A percentile compares a stretch with the other conserved stretches of the same genome.
These are phyloP conservation scores for Mycena venus DNA, from an alignment of 768 basidiomycete genomes.

Conservation along the genomic window DNA sequence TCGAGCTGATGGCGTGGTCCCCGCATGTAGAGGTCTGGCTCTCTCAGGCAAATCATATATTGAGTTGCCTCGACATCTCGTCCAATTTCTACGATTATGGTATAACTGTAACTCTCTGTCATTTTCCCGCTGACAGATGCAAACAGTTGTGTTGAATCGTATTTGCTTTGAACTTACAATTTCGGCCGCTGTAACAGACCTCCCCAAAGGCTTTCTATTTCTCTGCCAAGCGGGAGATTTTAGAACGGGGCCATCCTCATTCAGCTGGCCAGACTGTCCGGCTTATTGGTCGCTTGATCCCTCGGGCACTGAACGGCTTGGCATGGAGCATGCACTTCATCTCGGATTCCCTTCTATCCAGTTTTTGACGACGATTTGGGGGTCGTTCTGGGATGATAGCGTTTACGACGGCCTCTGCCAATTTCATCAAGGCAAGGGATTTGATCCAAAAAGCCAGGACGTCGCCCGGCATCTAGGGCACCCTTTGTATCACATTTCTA, in stretches of 20 bases:
- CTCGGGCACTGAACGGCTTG: not conserved
- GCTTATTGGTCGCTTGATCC: constrained; percentile 4
- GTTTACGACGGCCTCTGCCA: not conserved
- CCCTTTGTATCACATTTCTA: not conserved
- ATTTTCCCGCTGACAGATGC: not conserved
- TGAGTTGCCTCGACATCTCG: not conserved
- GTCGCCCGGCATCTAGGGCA: not conserved
- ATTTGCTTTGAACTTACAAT: not conserved
- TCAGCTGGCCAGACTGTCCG: not conserved
- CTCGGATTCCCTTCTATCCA: not conserved
- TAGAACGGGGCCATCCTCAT: not conserved
- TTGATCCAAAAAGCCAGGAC: constrained; percentile 15
- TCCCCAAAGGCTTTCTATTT: constrained; percentile 1
- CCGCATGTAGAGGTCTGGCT: not conserved
- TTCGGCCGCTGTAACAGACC: not conserved
- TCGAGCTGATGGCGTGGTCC: not conserved
- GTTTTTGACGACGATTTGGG: not conserved
- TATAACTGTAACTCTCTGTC: not conserved
- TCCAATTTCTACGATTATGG: not conserved
- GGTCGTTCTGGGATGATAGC: not conserved
- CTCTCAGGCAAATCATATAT: constrained; percentile 5
- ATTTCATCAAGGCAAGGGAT: constrained; percentile 17
- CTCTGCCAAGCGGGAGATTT: not conserved
- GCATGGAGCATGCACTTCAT: not conserved
- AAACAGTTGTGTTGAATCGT: not conserved